These are phyloP conservation scores for Xerocomellus chrysenteron DNA, from an alignment of 768 basidiomycete species.

Conservation along the genomic window DNA sequence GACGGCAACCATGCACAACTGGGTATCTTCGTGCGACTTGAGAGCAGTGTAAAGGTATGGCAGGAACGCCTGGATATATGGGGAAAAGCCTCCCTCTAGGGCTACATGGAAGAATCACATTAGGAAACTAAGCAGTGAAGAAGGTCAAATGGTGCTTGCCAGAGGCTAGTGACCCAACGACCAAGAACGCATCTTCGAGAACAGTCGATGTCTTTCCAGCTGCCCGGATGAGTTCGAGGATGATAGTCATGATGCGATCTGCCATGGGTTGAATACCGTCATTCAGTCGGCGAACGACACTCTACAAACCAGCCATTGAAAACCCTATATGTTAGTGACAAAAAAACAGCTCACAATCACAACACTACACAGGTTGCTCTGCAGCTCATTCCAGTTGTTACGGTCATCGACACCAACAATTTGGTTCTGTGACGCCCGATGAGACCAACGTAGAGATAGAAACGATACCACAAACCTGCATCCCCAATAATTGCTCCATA, in stretches of 20 bases:
- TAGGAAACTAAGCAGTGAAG: background rate
- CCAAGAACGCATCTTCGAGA: conserved; percentile 94
- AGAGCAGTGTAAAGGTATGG: conserved; percentile 87
- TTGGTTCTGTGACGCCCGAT: conserved; percentile 60
- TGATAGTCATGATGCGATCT: conserved; percentile 92
- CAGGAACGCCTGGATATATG: conserved; percentile 83
- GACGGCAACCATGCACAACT: conserved; percentile 92
- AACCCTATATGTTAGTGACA: background rate
- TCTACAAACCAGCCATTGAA: conserved; percentile 43
- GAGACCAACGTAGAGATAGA: background rate
- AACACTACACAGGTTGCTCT: conserved; percentile 91
- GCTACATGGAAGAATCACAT: conserved; percentile 40
- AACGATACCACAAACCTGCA: conserved; percentile 62
- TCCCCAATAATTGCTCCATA: conserved; percentile 82
- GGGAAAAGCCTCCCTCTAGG: conserved; percentile 73
- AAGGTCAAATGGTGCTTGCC: conserved; percentile 39
- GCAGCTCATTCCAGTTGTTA: conserved; percentile 98
- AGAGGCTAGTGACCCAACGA: conserved; percentile 83
- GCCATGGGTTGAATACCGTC: conserved; percentile 83
- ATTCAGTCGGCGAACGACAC: conserved; percentile 81
- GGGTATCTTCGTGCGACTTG: conserved; percentile 90
- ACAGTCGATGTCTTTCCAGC: conserved; percentile 93
- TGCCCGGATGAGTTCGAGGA: conserved; percentile 80
- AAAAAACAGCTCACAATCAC: conserved; percentile 60
- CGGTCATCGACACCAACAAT: conserved; percentile 93